A percentile compares a stretch with the other conserved stretches of the same genome.
These are phyloP conservation scores for Globisporangium spinosum DNA, from an alignment of 352 stramenopile species.

Conservation along the genomic window DNA sequence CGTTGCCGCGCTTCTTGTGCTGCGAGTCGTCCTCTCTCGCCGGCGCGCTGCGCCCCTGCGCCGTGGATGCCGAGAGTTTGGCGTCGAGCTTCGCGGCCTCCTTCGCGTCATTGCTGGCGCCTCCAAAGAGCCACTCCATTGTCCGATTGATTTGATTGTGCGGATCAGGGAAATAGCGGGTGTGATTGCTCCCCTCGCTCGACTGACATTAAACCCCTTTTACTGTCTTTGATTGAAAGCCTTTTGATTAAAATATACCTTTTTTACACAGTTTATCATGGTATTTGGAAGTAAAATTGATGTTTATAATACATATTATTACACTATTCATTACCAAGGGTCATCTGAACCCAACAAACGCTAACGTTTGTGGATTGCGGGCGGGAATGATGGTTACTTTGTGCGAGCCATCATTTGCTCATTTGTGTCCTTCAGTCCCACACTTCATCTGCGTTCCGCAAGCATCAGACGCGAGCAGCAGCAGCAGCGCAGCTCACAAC, in stretches of 20 bases:
- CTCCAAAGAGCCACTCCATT: slow-evolving; percentile 68
- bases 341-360: neutral
- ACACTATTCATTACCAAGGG: neutral
- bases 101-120: slow-evolving; percentile 3
- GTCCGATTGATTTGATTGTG: neutral
- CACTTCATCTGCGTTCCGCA: slow-evolving; percentile 4
- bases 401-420: slow-evolving; percentile 1
- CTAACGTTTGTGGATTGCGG: neutral
- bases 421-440: neutral
- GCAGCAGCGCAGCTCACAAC: neutral
- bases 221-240: neutral
- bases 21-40: slow-evolving; percentile 56
- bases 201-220: neutral
- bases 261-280: neutral
- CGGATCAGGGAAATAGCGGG: neutral
- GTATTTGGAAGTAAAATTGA: neutral
- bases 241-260: neutral
- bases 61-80: slow-evolving; percentile 50
- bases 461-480: neutral
- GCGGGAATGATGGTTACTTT: neutral
- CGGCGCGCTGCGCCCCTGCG: slow-evolving; percentile 61
- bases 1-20: slow-evolving; percentile 69
- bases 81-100: slow-evolving; percentile 28
- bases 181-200: neutral
- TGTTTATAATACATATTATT: neutral